phyloP scores from a whole-genome alignment of 73 alveolate species.

The Paramecium caudatum region DNA sequence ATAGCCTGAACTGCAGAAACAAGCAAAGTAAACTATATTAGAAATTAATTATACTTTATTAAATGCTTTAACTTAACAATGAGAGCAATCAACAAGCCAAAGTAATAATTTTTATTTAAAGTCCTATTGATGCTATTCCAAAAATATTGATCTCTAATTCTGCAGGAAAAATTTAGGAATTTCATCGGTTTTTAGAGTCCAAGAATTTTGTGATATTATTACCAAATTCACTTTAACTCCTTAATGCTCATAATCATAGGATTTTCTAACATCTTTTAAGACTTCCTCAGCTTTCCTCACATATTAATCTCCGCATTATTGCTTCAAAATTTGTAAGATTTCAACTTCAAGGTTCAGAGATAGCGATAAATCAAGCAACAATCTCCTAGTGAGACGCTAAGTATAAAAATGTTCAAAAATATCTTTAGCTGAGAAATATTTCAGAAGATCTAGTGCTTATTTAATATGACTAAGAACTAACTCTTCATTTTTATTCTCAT shows the following conservation, averaged over 20 bases:
- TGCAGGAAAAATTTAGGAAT: neutral
- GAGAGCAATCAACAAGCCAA: neutral
- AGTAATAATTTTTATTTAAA: neutral
- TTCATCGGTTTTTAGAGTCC: neutral
- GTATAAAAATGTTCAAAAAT: conserved; percentile 81
- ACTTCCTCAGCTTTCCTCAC: conserved; percentile 82
- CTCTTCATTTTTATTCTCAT: conserved; percentile 65
- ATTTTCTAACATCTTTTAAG: conserved; percentile 75
- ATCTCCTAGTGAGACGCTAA: conserved; percentile 78
- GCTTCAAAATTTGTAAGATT: conserved; percentile 64
- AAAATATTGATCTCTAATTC: neutral
- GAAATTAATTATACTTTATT: neutral
- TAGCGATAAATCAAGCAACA: conserved; percentile 75
- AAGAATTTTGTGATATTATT: conserved; percentile 35
- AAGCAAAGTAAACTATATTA: neutral
- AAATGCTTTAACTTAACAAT: neutral
- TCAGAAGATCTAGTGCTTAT: conserved; percentile 74
- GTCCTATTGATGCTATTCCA: too few relatives aligned
- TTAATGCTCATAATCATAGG: conserved; percentile 27
- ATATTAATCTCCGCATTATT: conserved; percentile 82
- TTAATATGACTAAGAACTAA: conserved; percentile 75
- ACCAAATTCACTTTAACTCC: conserved; percentile 2
- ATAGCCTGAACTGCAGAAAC: neutral
- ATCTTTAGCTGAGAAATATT: conserved; percentile 81
- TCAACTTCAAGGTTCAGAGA: conserved; percentile 75